phyloP scores from a whole-genome alignment of 768 basidiomycete genomes.

The Ramaria sp. region DNA sequence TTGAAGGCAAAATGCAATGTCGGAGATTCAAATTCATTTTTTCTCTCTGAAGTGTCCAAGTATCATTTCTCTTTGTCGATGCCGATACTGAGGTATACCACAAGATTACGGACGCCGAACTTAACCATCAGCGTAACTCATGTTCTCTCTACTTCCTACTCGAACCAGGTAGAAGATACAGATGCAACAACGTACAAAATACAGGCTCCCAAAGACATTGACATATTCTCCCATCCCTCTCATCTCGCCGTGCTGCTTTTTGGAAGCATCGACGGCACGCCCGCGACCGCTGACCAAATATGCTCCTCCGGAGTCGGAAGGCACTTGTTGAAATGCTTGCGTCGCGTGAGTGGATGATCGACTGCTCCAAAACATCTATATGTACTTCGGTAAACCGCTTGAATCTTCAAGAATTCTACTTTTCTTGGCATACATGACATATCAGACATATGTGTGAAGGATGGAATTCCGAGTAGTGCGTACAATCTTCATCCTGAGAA shows the following conservation, averaged over 20 bases:
- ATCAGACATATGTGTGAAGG: slow-evolving; percentile 41
- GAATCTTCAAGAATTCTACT: slow-evolving; percentile 37
- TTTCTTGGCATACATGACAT: slow-evolving; percentile 47
- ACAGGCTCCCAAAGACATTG: background rate
- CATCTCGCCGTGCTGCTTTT: background rate
- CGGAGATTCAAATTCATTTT: background rate
- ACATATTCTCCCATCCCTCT: background rate
- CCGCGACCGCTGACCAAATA: background rate
- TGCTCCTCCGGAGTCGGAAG: slow-evolving; percentile 1
- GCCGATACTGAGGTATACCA: background rate
- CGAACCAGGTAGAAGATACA: background rate
- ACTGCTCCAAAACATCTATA: background rate
- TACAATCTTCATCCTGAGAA: slow-evolving; percentile 6
- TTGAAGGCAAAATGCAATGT: no score
- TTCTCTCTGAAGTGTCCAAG: background rate
- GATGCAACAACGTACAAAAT: background rate
- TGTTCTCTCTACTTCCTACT: background rate
- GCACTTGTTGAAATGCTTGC: slow-evolving; percentile 7
- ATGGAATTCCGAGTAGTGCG: slow-evolving; percentile 31
- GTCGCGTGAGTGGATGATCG: background rate
- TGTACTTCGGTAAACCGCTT: background rate
- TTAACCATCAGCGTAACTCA: background rate
- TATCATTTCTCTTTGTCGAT: background rate
- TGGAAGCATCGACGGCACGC: slow-evolving; percentile 5
- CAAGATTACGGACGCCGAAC: background rate